These are phyloP conservation scores for Arthrobotrys megalospora DNA, from an alignment of 2,329 filamentous ascomycete species.

Conservation along the genomic window DNA sequence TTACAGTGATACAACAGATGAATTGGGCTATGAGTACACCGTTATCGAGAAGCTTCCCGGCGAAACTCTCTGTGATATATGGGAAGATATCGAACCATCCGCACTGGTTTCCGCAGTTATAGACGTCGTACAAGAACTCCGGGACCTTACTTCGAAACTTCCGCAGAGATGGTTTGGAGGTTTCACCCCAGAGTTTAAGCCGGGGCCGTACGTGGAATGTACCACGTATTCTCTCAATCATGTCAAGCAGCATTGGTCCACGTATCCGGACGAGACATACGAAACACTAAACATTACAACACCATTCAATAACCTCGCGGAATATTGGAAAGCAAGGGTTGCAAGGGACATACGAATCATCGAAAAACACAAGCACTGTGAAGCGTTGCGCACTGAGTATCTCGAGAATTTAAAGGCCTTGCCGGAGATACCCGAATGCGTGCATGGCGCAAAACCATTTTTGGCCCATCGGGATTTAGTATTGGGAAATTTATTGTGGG, in stretches of 20 bases:
- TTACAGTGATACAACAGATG: conserved; percentile 38
- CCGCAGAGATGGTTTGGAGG: conserved; percentile 41
- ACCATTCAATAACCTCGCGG: conserved; percentile 35
- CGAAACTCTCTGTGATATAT: conserved; percentile 49
- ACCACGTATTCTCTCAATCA: conserved; percentile 37
- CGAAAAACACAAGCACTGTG: conserved; percentile 37
- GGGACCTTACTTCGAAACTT: conserved; percentile 36
- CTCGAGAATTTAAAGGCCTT: conserved; percentile 10
- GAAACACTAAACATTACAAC: conserved; percentile 41
- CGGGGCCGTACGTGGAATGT: conserved; percentile 51
- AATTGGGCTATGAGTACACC: conserved; percentile 44
- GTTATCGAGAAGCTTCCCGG: conserved; percentile 47
- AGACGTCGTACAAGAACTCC: conserved; percentile 40
- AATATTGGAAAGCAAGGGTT: conserved; percentile 49
- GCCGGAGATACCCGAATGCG: conserved; percentile 34
- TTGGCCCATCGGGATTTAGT: conserved; percentile 62
- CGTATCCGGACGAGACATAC: conserved; percentile 44
- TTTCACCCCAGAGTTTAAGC: conserved; percentile 49
- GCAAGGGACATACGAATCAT: conserved; percentile 42
- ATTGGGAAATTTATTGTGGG: conserved; percentile 62
- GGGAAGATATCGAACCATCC: conserved; percentile 43
- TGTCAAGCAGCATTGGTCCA: conserved; percentile 38
- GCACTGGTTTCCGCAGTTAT: conserved; percentile 42
- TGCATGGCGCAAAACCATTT: conserved; percentile 31
- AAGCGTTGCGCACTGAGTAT: conserved; percentile 20